Evolutionary conservation across 148 eudicot genomes (phyloP), one percentile per base, ranked within the genome.

Genomic region (Heliosperma pusillum): DNA sequence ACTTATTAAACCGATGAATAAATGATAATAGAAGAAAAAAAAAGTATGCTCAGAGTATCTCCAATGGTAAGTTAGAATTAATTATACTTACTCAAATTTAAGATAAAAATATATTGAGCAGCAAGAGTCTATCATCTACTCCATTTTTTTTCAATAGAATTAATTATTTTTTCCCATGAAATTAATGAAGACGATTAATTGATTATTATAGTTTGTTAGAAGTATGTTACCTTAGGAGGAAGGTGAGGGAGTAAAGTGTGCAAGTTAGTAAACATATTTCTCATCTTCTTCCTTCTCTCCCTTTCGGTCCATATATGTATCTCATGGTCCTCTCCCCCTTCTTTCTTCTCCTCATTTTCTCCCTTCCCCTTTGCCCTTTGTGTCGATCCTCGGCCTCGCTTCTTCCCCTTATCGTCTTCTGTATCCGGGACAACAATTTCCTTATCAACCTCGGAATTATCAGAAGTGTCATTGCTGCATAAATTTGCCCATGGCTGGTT

Each of bases 251-350:
- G 84, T 85, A 92, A 74, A 74, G 86, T 68, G 75, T 92, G 97
- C 58, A 92, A 89, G 53, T 64, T 82, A 16, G 87, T 50, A 36
- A 92, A 92, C 94, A 90, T 89, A 74, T 78, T 82, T 71, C 92
- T 88, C 97, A 92, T 92, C 84, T 87, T 92, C 86, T 92, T 92
- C 81, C 97, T 90, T 77, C 97, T 90, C 71, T 92, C 97, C 77
- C 97, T 90, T 72, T 92, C 97, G 0, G 92, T 92, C 88, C 88
- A 88, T 78, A 92, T 88, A 71, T 92, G 94, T 26, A 78, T 69
- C 45, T 88, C 94, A 63, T 89, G 95, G 29, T 85, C 92, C 36
- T 66, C 87, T 13, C 74, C 83, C n/a, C 27, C 72, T 5, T 71
- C 79, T 5, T 73, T 79, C 66, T 73, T 72, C 60, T 75, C 78